Conservation (phyloP, 257 asterid genomes). For the Gardenia jasminoides region DNA sequence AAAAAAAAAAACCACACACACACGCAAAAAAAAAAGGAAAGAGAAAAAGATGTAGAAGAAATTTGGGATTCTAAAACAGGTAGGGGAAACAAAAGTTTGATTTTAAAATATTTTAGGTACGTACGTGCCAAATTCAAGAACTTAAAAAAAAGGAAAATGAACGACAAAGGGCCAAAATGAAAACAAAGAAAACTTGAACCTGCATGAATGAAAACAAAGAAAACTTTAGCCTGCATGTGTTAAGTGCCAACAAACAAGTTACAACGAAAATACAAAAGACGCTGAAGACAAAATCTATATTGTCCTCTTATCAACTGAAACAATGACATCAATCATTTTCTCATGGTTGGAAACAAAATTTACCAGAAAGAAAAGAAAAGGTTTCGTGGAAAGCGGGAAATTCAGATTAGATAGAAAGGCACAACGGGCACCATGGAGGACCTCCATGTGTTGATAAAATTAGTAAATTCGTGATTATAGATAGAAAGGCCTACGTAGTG, state of each 20-base stretch:
- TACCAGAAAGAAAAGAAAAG: background rate
- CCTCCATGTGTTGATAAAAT: background rate
- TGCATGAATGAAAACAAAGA: background rate
- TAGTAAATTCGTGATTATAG: background rate
- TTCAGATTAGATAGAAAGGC: background rate
- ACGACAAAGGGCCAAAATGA: too few relatives aligned
- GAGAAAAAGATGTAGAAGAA: background rate
- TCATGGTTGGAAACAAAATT: background rate
- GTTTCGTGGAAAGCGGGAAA: background rate
- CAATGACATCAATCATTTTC: background rate
- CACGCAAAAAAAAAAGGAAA: too few relatives aligned
- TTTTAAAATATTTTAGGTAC: background rate
- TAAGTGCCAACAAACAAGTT: background rate
- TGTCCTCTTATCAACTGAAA: background rate
- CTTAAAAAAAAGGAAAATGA: background rate
- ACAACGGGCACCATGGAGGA: background rate
- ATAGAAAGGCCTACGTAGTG: background rate
- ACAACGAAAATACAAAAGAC: background rate
- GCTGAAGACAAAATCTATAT: background rate
- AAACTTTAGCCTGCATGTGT: background rate
- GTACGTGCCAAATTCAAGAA: too few relatives aligned
- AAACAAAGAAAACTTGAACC: background rate
- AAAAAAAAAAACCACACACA: too few relatives aligned
- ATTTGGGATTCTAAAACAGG: background rate
- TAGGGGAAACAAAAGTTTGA: background rate